phyloP scores from a whole-genome alignment of 140 eudicot genomes.

The Ambrosia hybrid region DNA sequence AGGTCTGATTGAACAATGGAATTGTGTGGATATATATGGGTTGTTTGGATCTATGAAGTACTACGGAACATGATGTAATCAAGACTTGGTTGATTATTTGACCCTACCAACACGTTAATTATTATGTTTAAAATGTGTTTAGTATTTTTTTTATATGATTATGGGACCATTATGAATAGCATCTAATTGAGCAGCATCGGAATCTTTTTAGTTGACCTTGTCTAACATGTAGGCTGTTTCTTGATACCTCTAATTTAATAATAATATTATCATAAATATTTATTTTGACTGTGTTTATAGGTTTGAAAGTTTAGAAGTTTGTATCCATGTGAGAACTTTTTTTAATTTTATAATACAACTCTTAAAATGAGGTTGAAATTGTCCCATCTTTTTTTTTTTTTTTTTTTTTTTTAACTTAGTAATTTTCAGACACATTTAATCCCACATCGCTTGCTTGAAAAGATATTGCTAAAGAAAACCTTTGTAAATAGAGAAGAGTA shows the following conservation, averaged over 20 bases:
- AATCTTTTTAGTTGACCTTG: conserved; percentile 32
- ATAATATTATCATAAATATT: not conserved
- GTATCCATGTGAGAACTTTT: too few species aligned
- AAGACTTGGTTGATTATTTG: conserved; percentile 34
- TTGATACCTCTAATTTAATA: not conserved
- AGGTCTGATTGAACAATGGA: not conserved
- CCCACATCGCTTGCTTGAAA: too few species aligned
- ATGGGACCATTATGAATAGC: conserved; percentile 31
- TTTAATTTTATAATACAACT: too few species aligned
- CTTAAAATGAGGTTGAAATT: too few species aligned
- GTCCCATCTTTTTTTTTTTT: too few species aligned
- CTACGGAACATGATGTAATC: conserved; percentile 31
- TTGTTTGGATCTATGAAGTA: not conserved
- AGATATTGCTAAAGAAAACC: too few species aligned
- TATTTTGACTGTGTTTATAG: too few species aligned
- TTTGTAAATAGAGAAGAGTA: too few species aligned
- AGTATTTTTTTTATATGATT: not conserved
- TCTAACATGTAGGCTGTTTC: not conserved
- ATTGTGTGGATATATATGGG: not conserved
- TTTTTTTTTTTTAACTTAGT: too few species aligned
- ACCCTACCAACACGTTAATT: conserved; percentile 37
- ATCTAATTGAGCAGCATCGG: conserved; percentile 19
- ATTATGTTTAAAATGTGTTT: not conserved
- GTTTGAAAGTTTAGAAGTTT: too few species aligned
- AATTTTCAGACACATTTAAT: too few species aligned